phyloP scores from a whole-genome alignment of 805 yeast species.

The Hanseniaspora valbyensis region DNA sequence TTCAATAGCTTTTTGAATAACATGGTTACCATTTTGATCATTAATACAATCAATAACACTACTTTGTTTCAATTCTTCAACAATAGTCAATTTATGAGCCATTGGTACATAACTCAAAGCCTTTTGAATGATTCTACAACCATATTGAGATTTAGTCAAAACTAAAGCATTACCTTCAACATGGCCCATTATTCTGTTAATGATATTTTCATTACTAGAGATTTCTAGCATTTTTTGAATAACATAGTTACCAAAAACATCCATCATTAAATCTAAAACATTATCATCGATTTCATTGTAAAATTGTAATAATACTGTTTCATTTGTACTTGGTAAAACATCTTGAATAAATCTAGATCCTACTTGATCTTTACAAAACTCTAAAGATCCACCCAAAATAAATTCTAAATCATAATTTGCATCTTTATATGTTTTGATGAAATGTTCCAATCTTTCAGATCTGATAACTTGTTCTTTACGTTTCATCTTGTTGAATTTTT shows the following conservation, averaged over 20 bases:
- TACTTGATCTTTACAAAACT: constrained; percentile 90
- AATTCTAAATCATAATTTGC: constrained; percentile 53
- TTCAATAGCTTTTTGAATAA: constrained; percentile 89
- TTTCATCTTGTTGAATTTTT: constrained; percentile 18
- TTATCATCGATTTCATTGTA: constrained; percentile 73
- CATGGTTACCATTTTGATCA: constrained; percentile 97
- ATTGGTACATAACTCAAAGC: constrained; percentile 66
- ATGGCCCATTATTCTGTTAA: constrained; percentile 45
- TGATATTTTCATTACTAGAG: constrained; percentile 55
- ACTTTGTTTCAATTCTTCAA: constrained; percentile 55
- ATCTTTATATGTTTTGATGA: constrained; percentile 52
- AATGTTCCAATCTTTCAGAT: constrained; percentile 75
- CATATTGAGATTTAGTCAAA: constrained; percentile 88
- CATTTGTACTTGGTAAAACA: constrained; percentile 51
- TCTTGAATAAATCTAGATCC: constrained; percentile 96
- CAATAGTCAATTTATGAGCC: constrained; percentile 54
- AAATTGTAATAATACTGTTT: constrained; percentile 66
- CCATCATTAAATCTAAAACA: constrained; percentile 74
- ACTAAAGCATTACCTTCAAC: constrained; percentile 53
- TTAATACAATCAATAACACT: constrained; percentile 59
- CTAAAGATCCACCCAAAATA: constrained; percentile 76
- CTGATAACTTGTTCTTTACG: constrained; percentile 45
- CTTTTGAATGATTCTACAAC: constrained; percentile 92
- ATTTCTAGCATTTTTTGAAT: constrained; percentile 86
- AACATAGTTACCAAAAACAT: constrained; percentile 95